Evolutionary conservation across 2,329 filamentous ascomycete species (phyloP).

Genomic region (Rutstroemia sydowiana): DNA sequence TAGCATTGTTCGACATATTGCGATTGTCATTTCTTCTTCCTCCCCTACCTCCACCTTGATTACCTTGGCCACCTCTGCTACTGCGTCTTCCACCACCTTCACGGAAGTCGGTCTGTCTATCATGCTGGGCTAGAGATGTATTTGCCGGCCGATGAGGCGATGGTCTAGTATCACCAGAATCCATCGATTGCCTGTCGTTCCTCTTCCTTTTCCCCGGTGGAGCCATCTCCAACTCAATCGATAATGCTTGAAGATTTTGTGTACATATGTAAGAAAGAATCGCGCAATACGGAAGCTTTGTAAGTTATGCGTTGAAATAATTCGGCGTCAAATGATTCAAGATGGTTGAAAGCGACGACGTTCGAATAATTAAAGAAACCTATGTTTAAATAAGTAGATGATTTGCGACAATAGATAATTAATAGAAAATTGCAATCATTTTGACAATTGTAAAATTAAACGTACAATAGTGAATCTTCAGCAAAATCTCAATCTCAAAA

Average conservation of each 20-base stretch:
- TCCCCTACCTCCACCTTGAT: conserved; percentile 21
- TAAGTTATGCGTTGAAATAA: no score
- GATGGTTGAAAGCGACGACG: neutral
- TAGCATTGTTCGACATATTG: conserved; percentile 15
- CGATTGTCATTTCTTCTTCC: conserved; percentile 25
- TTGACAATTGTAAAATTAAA: neutral
- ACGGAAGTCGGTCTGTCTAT: conserved; percentile 44
- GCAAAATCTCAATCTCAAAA: no score
- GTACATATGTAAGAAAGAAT: conserved; percentile 21
- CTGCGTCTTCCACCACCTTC: conserved; percentile 40
- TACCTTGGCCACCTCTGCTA: conserved; percentile 38
- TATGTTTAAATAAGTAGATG: no score
- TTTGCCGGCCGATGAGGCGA: conserved; percentile 57
- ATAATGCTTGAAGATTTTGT: conserved; percentile 17
- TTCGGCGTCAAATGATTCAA: neutral
- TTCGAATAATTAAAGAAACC: no score
- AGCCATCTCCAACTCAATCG: conserved; percentile 25
- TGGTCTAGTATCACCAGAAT: conserved; percentile 43
- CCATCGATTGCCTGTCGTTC: conserved; percentile 28
- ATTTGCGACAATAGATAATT: neutral
- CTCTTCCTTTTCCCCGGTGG: conserved; percentile 30
- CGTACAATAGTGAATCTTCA: no score
- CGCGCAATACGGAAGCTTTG: no score
- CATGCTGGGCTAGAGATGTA: conserved; percentile 48
- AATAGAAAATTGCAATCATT: neutral